Base-by-base conservation (phyloP, 768 basidiomycete genomes). In the Collybiopsis confluens region DNA sequence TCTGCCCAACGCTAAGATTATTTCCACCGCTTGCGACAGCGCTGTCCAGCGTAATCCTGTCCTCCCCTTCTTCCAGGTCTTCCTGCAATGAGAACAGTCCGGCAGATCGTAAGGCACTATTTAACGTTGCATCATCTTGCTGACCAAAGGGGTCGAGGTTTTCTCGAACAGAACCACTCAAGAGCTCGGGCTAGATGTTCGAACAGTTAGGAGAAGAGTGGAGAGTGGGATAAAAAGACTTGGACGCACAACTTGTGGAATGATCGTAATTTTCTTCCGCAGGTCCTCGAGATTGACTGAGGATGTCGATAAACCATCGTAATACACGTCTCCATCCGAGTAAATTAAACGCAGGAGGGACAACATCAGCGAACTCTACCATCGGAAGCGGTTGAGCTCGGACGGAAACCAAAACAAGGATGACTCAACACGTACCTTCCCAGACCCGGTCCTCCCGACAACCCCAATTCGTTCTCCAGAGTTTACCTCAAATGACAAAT, bases 71-170 rank as follows among this genome's bases (percentile, higher is more conserved):
- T 4, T 27, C 30, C 21, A 53, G 30, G 8, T 53, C 52, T 44
- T 53, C 55, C 26, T 73, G 16, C 63, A 68, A 11, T 74, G 75
- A 47, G 81, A 79, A 56, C 75, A 70, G 55, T 77, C 83, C 26
- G 78, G 82, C 16, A 74, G 61, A 75, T 38, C 77, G 75, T 6
- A 83, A 69, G 3, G 83, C 76, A 61, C 81, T 79, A 52, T 75
- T 82, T 79, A 88, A 82, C 30, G 83, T 79, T 1, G 73, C 70
- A 55, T 88, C 87, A 51, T 84, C 72, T 54, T 86, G 86, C 57
- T 88, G 83, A 15, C 78, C 70, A 57, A 88, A 88, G n/a, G 86
- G 83, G 56, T 88, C 87, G 24, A 88, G 62, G 0, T 85, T 81
- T 1, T 83, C 77, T 28, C 86, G 77, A 11, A 88, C 57, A 3